Evolutionary conservation across 2,329 filamentous ascomycete species (phyloP).

Genomic region (Verticillium klebahnii): DNA sequence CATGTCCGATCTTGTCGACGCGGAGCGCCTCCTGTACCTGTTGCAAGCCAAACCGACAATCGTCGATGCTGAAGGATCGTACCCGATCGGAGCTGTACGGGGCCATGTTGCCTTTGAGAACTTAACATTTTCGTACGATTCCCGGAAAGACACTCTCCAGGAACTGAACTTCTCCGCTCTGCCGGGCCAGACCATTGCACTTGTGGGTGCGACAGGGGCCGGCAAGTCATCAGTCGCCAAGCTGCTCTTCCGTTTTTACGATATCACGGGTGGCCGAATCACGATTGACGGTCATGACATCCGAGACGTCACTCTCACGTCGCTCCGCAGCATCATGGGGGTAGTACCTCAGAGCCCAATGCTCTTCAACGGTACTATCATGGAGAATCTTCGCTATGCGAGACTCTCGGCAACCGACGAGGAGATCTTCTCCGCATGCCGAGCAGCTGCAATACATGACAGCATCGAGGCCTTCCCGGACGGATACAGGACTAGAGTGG

Average conservation of each 20-base stretch:
- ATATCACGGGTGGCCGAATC: slow-evolving; percentile 47
- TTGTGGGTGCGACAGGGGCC: slow-evolving; percentile 58
- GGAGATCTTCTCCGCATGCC: slow-evolving; percentile 50
- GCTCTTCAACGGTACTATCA: slow-evolving; percentile 53
- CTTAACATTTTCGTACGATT: slow-evolving; percentile 52
- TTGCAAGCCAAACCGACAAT: slow-evolving; percentile 55
- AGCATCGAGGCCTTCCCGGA: slow-evolving; percentile 51
- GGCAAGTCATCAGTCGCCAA: slow-evolving; percentile 61
- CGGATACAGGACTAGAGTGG: slow-evolving; percentile 45
- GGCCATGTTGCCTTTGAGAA: slow-evolving; percentile 50
- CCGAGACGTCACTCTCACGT: slow-evolving; percentile 44
- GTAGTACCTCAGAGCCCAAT: slow-evolving; percentile 52
- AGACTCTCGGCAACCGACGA: slow-evolving; percentile 48
- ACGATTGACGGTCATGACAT: slow-evolving; percentile 54
- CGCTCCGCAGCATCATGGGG: slow-evolving; percentile 21
- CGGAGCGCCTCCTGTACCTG: slow-evolving; percentile 55
- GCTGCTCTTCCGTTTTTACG: slow-evolving; percentile 57
- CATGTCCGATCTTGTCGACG: slow-evolving; percentile 51
- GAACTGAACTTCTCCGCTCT: slow-evolving; percentile 42
- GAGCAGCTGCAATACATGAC: slow-evolving; percentile 53
- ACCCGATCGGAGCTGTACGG: slow-evolving; percentile 34
- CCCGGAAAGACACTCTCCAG: slow-evolving; percentile 44
- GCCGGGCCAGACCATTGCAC: slow-evolving; percentile 51
- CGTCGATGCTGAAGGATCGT: slow-evolving; percentile 39
- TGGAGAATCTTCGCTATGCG: slow-evolving; percentile 56